Evolutionary conservation across 139 green algal genomes (phyloP).

Genomic region (Tetraselmis chui): DNA sequence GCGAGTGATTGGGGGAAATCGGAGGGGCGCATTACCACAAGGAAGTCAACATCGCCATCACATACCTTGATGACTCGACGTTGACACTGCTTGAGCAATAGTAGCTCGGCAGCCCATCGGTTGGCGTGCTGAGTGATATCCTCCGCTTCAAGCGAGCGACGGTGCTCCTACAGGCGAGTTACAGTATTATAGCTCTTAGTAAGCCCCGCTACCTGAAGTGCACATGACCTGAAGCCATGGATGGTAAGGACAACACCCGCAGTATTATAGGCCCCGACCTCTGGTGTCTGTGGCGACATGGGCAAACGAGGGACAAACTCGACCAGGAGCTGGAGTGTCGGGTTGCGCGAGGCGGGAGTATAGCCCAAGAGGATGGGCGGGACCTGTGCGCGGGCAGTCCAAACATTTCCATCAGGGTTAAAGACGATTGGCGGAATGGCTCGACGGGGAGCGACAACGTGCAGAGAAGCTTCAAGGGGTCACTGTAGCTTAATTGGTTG

Average conservation of each 20-base stretch:
- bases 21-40: not conserved
- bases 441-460: too few relatives aligned
- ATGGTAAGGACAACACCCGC: too few relatives aligned
- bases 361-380: not conserved
- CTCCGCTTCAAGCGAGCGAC: slow-evolving; percentile 29
- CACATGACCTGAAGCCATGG: too few relatives aligned
- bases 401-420: too few relatives aligned
- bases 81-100: not conserved
- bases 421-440: too few relatives aligned
- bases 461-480: too few relatives aligned
- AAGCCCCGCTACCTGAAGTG: too few relatives aligned
- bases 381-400: not conserved
- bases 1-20: not conserved
- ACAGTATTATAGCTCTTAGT: too few relatives aligned
- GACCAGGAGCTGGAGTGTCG: not conserved
- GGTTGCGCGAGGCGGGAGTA: not conserved
- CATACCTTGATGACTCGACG: not conserved
- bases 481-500: too few relatives aligned
- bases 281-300: not conserved
- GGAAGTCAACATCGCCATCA: not conserved
- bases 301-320: not conserved
- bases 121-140: slow-evolving; percentile 37
- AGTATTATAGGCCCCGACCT: too few relatives aligned
- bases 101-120: slow-evolving; percentile 18
- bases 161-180: not conserved